Base-by-base conservation (phyloP, 208 protist species). In the Crithidia expoeki region DNA sequence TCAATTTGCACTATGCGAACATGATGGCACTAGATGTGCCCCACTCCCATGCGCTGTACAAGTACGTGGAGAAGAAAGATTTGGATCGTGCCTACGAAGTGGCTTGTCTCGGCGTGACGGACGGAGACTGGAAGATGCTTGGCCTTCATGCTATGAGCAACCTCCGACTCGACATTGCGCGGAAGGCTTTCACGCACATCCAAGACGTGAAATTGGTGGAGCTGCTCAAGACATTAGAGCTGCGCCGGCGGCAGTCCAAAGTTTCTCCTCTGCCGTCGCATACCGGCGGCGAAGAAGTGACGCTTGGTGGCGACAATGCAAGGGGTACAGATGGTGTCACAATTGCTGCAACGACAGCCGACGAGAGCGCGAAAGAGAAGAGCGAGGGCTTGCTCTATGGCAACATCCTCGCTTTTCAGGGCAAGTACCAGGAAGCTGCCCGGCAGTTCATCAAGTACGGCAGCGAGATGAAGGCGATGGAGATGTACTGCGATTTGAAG, bases 401-500 rank as follows among this genome's bases (percentile, higher is more conserved):
- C 56, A 89, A 97, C 63, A 93, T 98, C 42, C 74, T 97, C 14
- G 97, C 97, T 36, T 98, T 96, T 65, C 95, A 98, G 70, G 96
- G 96, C 52, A 96, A 96, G 73, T 98, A 95, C 80, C 79, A 93
- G 21, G 94, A 98, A 21, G 96, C 96, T 0, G 86, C 96, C 1
- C 72, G 86, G 56, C 77, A 94, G 58, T 98, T 96, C 72, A 65
- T 94, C 44, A 95, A 97, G 75, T 69, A 72, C 23, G 91, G 86
- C 50, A 52, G 85, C 59, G 82, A 94, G 61, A 68, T 89, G 42
- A 68, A 78, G 42, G 93, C 93, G 51, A 94, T 98, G 80, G 93
- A 98, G 38, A 98, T 98, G 94, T 98, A 90, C 81, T 95, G 88
- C 55, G 96, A 98, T 78, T 65, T 98, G 44, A 96, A 97, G 61